Conservation (phyloP, 352 stramenopile genomes). For the Phytophthora gonapodyides region DNA sequence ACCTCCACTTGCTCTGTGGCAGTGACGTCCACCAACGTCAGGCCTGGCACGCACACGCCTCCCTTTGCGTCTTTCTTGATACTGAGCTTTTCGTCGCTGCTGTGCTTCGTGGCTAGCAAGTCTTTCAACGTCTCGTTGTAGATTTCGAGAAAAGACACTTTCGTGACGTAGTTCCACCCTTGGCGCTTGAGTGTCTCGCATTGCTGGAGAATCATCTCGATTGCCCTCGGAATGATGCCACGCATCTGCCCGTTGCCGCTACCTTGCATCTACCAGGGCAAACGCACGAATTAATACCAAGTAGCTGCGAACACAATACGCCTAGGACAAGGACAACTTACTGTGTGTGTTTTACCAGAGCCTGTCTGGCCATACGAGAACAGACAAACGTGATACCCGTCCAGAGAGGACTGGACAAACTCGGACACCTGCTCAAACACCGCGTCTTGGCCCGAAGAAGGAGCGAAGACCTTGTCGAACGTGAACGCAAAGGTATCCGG, state of each 20-base stretch:
- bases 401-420: conserved; percentile 97
- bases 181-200: conserved; percentile 61
- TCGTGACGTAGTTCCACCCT: conserved; percentile 95
- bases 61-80: conserved; percentile 81
- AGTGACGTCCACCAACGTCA: conserved; percentile 59
- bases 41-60: conserved; percentile 64
- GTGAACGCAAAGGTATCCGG: conserved; percentile 84
- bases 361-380: conserved; percentile 97
- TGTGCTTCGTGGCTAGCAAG: conserved; percentile 88
- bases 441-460: conserved; percentile 91
- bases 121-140: conserved; percentile 99
- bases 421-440: conserved; percentile 98
- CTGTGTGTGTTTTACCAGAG: conserved; percentile 94
- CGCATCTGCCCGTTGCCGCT: conserved; percentile 94
- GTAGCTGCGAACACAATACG: neutral
- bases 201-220: conserved; percentile 95
- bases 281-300: conserved; percentile 11
- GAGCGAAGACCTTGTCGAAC: conserved; percentile 97
- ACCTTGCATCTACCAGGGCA: conserved; percentile 92
- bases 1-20: conserved; percentile 67
- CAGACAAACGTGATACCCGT: conserved; percentile 97
- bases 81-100: conserved; percentile 50
- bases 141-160: conserved; percentile 99
- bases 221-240: conserved; percentile 97
- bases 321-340: conserved; percentile 22